Percentiles rank a stretch among this genome's conserved stretches.
Conservation (phyloP, 1,284 basidiomycete species). For the Pseudozyma thailandica region DNA sequence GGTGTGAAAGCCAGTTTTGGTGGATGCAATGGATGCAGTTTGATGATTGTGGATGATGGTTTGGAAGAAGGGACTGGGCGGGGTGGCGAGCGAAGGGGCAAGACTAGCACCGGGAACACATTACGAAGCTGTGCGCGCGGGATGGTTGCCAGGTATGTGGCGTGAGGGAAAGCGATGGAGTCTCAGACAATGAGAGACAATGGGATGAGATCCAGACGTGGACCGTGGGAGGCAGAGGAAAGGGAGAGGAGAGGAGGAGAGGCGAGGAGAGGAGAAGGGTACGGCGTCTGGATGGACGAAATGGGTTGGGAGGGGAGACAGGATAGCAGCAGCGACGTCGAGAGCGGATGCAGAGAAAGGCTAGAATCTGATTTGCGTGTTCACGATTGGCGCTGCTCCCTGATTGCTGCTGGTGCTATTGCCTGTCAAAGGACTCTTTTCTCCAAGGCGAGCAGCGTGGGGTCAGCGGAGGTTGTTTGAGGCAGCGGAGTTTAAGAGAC, state of each 20-base stretch:
- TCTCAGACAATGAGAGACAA: slow-evolving; percentile 2
- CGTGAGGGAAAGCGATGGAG: slow-evolving; percentile 8
- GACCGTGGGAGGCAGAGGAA: neutral
- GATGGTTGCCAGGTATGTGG: slow-evolving; percentile 1
- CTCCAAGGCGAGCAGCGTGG: slow-evolving; percentile 2
- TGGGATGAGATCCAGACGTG: neutral
- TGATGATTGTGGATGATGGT: neutral
- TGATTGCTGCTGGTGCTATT: neutral
- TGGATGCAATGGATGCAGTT: neutral
- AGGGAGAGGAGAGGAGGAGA: neutral
- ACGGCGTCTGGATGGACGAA: neutral
- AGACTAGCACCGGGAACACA: slow-evolving; percentile 5
- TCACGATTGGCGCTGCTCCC: too few species aligned
- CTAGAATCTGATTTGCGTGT: neutral
- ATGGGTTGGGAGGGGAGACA: neutral
- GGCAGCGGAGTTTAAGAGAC: neutral
- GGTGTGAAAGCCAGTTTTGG: neutral
- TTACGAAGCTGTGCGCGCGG: slow-evolving; percentile 5
- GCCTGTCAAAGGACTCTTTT: neutral
- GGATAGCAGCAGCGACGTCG: neutral
- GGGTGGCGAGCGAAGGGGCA: slow-evolving; percentile 4
- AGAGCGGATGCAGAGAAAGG: neutral
- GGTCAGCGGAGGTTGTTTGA: neutral
- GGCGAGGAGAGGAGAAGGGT: neutral
- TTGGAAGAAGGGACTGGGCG: neutral